Evolutionary conservation across 768 basidiomycete genomes (phyloP).

Genomic region (Podaxis sp.): DNA sequence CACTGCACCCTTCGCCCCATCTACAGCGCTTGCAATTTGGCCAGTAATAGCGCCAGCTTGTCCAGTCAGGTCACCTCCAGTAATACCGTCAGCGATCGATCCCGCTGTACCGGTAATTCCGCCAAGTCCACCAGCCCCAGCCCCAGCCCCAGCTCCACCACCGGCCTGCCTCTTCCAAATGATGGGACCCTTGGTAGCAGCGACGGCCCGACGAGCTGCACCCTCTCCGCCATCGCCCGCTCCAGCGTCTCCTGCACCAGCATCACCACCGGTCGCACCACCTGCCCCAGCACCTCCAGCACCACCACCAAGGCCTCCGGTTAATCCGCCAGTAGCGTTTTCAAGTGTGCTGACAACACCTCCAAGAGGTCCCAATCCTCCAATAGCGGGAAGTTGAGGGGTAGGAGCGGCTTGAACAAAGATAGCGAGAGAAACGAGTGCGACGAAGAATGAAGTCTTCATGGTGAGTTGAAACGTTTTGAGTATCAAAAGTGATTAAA

Average conservation of each 20-base stretch:
- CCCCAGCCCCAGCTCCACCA: not conserved
- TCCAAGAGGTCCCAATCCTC: not conserved
- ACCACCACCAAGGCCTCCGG: not conserved
- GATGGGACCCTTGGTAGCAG: not conserved
- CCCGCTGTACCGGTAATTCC: not conserved
- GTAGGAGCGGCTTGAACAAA: not conserved
- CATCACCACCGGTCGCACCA: not conserved
- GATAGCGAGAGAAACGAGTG: conserved; percentile 1
- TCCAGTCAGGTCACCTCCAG: too few species aligned
- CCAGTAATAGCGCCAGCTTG: not conserved
- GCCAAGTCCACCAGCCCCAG: not conserved
- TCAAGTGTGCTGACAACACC: not conserved
- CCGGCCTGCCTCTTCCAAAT: conserved; percentile 2
- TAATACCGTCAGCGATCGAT: too few species aligned
- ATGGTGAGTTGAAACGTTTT: not conserved
- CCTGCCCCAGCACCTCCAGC: not conserved
- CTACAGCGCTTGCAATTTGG: not conserved
- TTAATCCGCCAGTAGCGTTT: not conserved
- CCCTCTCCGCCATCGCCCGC: too few species aligned
- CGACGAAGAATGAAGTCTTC: conserved; percentile 1
- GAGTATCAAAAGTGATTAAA: not conserved
- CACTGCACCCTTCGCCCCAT: not conserved
- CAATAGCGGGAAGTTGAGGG: not conserved
- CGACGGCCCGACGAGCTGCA: not conserved
- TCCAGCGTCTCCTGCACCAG: too few species aligned